A percentile compares a stretch with the other conserved stretches of the same genome.
These are phyloP conservation scores for Xylaria sp. DNA, from an alignment of 2,329 filamentous ascomycete genomes.

Conservation along the genomic window DNA sequence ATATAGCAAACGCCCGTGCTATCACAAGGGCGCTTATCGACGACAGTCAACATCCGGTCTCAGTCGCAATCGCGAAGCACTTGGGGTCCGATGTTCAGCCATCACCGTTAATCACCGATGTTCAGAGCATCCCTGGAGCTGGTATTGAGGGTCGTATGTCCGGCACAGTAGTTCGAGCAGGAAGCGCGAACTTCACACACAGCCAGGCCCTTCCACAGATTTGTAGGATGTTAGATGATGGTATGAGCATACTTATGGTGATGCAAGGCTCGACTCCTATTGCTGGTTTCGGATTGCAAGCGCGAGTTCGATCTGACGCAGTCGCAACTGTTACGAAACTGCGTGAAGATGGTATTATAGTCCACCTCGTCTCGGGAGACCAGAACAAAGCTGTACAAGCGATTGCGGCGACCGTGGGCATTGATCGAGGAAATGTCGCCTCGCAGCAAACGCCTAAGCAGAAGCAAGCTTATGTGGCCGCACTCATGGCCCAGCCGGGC, in stretches of 20 bases:
- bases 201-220: slow-evolving; percentile 51
- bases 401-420: slow-evolving; percentile 55
- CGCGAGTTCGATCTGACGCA: slow-evolving; percentile 59
- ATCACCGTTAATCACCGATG: slow-evolving; percentile 45
- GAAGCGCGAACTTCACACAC: slow-evolving; percentile 62
- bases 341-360: slow-evolving; percentile 52
- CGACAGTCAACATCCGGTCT: slow-evolving; percentile 65
- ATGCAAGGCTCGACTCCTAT: slow-evolving; percentile 51
- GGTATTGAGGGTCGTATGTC: slow-evolving; percentile 56
- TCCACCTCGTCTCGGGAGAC: slow-evolving; percentile 65
- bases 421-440: slow-evolving; percentile 53
- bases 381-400: slow-evolving; percentile 60
- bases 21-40: slow-evolving; percentile 53
- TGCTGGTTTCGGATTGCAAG: slow-evolving; percentile 60
- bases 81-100: slow-evolving; percentile 42
- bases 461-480: slow-evolving; percentile 59
- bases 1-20: slow-evolving; percentile 18
- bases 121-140: slow-evolving; percentile 57
- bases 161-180: slow-evolving; percentile 55
- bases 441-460: slow-evolving; percentile 59
- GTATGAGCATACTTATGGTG: slow-evolving; percentile 61
- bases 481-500: slow-evolving; percentile 46
- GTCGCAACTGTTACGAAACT: slow-evolving; percentile 51
- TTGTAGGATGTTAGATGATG: slow-evolving; percentile 50
- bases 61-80: slow-evolving; percentile 53